Base-by-base conservation (phyloP, 192 early-diverging fungal genomes). In the Coemansia brasiliensis region DNA sequence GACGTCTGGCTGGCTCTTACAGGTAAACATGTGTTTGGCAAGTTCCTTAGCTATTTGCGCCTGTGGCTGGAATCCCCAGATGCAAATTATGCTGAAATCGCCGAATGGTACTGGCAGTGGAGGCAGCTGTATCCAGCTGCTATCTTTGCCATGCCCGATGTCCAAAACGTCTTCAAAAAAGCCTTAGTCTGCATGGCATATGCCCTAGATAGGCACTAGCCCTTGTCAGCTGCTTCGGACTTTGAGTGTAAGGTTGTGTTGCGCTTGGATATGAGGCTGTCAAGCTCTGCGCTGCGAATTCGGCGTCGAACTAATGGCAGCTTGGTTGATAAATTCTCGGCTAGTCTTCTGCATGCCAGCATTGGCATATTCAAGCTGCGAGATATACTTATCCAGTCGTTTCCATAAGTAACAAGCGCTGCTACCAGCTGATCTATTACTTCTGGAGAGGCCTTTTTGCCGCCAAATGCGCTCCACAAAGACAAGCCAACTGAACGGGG, bases 61-160 rank as follows among this genome's bases (percentile, higher is more conserved):
- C 21, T 21, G 22, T 78, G 75, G 75, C 63, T 78, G 16, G 55
- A 63, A 35, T 64, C 67, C n/a, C 65, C 49, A 26, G 48, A 44
- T 29, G 60, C 67, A n/a, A 58, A 68, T 40, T 78, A 78, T 35
- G 65, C 69, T 9, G 69, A 78, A 41, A 61, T 78, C 29, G 75
- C 75, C 39, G 69, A 78, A 44, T 78, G 75, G 75, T 78, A 78
- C 37, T 78, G 75, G 75, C 69, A 67, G 39, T 78, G 75, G 75
- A 67, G 49, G 55, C 64, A 42, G 17, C 41, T 68, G 64, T 68
- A 63, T 24, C 75, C 75, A 12, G 27, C 45, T 1, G 57, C 54
- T 9, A 60, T 72, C 5, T 64, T 67, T 50, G 51, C 44, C 10
- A 49, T 32, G 1, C 39, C 38, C 15, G 68, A 57, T 3, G 55